A percentile compares a stretch with the other conserved stretches of the same genome.
These are phyloP conservation scores for Artemisia tridentata DNA, from an alignment of 129 eudicot genomes.

Conservation along the genomic window DNA sequence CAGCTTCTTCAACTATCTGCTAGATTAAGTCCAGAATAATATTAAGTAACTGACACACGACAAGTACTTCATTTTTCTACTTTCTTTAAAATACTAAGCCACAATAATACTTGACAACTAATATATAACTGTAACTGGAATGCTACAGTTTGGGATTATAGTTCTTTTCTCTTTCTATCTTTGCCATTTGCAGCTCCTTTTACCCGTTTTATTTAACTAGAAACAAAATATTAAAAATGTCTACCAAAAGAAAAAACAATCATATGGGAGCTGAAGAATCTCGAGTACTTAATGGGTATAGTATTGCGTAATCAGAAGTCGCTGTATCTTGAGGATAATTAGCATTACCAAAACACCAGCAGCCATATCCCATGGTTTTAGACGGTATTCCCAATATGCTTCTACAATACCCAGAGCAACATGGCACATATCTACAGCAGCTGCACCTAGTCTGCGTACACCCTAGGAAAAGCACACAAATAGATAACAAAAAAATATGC, in stretches of 20 bases:
- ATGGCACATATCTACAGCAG: slow-evolving; percentile 99
- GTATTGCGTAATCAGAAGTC: background rate
- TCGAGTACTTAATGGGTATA: background rate
- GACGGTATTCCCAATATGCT: slow-evolving; percentile 97
- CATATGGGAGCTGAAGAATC: background rate
- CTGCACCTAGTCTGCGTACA: slow-evolving; percentile 95
- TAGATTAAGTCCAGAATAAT: background rate
- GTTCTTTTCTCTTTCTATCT: background rate
- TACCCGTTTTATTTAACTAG: background rate
- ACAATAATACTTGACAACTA: background rate
- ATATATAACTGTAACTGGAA: background rate
- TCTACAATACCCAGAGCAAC: slow-evolving; percentile 94
- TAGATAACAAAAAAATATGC: background rate
- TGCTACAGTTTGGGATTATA: background rate
- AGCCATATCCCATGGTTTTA: slow-evolving; percentile 99
- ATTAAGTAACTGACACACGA: background rate
- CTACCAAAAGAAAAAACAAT: too few relatives aligned
- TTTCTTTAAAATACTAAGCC: background rate
- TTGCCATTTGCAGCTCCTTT: background rate
- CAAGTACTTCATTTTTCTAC: background rate
- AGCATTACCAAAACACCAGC: slow-evolving; percentile 95
- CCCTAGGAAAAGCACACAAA: slow-evolving; percentile 46
- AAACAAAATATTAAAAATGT: too few relatives aligned
- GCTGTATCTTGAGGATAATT: slow-evolving; percentile 7
- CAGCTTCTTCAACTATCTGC: slow-evolving; percentile 99